Conservation (phyloP, 108 stramenopile species). For the Skeletonema grethae region DNA sequence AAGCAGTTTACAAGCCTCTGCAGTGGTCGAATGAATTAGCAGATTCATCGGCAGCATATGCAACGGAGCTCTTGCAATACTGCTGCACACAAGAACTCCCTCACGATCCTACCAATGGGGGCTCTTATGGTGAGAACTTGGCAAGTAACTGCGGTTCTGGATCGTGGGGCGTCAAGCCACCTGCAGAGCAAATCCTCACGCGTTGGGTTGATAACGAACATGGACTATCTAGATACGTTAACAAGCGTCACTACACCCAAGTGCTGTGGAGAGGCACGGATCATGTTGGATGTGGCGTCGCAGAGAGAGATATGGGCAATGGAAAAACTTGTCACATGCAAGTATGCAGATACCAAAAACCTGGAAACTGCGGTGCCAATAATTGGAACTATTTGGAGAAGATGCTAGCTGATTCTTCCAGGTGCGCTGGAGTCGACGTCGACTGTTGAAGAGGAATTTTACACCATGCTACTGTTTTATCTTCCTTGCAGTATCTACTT, state of each 20-base stretch:
- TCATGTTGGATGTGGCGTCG: slow-evolving; percentile 51
- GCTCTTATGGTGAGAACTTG: slow-evolving; percentile 28
- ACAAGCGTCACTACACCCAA: slow-evolving; percentile 46
- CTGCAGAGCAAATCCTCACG: slow-evolving; percentile 16
- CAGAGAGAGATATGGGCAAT: slow-evolving; percentile 21
- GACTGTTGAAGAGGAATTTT: background rate
- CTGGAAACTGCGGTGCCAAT: slow-evolving; percentile 19
- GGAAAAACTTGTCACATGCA: slow-evolving; percentile 14
- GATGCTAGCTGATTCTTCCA: background rate
- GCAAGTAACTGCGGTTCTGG: slow-evolving; percentile 24
- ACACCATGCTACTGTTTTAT: background rate
- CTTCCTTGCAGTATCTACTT: background rate
- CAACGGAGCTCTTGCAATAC: slow-evolving; percentile 14
- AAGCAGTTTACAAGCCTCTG: slow-evolving; percentile 12
- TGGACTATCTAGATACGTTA: slow-evolving; percentile 2
- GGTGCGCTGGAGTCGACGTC: background rate
- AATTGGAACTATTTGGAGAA: background rate
- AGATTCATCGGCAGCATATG: background rate
- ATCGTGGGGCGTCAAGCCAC: slow-evolving; percentile 2
- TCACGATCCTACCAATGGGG: background rate
- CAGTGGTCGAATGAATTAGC: slow-evolving; percentile 23
- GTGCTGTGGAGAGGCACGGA: slow-evolving; percentile 39
- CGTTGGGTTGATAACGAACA: slow-evolving; percentile 42
- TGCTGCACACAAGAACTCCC: background rate
- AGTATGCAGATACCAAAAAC: slow-evolving; percentile 45